phyloP scores from a whole-genome alignment of 768 basidiomycete genomes.

The Calocybe indica region DNA sequence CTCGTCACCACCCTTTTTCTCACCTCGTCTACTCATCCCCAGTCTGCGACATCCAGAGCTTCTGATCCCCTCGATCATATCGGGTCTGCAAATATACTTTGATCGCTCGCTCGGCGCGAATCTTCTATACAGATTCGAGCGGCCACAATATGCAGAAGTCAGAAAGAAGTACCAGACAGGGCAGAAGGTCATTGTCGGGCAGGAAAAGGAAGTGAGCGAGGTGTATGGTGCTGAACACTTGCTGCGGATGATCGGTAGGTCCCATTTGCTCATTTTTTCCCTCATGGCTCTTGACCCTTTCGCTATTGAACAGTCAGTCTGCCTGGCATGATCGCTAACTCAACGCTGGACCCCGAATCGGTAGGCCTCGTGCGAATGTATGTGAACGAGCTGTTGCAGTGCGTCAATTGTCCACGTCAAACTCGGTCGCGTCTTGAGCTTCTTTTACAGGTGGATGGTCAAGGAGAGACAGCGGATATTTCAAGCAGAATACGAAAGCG shows the following conservation, averaged over 20 bases:
- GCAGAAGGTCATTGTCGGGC: slow-evolving; percentile 54
- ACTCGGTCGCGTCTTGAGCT: not conserved
- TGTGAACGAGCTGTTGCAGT: slow-evolving; percentile 84
- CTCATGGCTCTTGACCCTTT: slow-evolving; percentile 6
- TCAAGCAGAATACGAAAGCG: slow-evolving; percentile 70
- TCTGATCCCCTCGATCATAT: slow-evolving; percentile 73
- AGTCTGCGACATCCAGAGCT: slow-evolving; percentile 67
- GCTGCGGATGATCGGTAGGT: slow-evolving; percentile 82
- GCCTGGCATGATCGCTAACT: slow-evolving; percentile 84
- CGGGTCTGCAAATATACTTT: slow-evolving; percentile 88
- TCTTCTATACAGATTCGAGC: slow-evolving; percentile 90
- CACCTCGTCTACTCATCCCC: not conserved
- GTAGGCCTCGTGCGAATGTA: slow-evolving; percentile 82
- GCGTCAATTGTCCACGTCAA: slow-evolving; percentile 11
- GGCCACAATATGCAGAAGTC: slow-evolving; percentile 85
- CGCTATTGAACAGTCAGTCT: slow-evolving; percentile 63
- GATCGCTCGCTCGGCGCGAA: slow-evolving; percentile 87
- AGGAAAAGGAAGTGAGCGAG: slow-evolving; percentile 82
- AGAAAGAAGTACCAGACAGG: slow-evolving; percentile 71
- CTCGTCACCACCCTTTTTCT: not conserved
- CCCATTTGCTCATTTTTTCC: not conserved
- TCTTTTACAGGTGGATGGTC: slow-evolving; percentile 63
- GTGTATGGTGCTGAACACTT: slow-evolving; percentile 96
- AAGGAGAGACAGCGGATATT: slow-evolving; percentile 71
- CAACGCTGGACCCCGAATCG: slow-evolving; percentile 87